phyloP scores from a whole-genome alignment of 1,284 basidiomycete genomes.

The Agroathelia rolfsii region DNA sequence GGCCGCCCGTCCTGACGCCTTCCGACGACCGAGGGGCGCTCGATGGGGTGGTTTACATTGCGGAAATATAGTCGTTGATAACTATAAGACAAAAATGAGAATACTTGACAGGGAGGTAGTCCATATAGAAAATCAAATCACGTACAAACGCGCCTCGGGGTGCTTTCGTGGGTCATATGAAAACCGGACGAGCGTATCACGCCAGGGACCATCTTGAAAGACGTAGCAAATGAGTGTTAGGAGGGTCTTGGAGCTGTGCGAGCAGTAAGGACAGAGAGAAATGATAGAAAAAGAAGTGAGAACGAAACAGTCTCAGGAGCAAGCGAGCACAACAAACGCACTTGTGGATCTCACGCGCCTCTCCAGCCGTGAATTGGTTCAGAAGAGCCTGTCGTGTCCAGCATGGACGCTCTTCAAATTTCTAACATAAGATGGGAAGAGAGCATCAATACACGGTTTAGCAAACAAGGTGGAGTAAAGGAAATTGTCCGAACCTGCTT shows the following conservation, averaged over 20 bases:
- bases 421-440: slow-evolving; percentile 25
- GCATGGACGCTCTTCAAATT: slow-evolving; percentile 67
- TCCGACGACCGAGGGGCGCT: slow-evolving; percentile 57
- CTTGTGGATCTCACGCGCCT: slow-evolving; percentile 67
- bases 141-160: slow-evolving; percentile 63
- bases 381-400: slow-evolving; percentile 84
- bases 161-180: slow-evolving; percentile 84
- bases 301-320: too few relatives aligned
- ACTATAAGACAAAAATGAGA: slow-evolving; percentile 26
- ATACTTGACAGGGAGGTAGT: slow-evolving; percentile 6
- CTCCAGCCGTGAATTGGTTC: slow-evolving; percentile 68
- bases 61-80: slow-evolving; percentile 81
- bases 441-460: slow-evolving; percentile 1
- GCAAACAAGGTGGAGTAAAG: slow-evolving; percentile 1
- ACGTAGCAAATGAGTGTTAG: slow-evolving; percentile 73
- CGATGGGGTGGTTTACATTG: slow-evolving; percentile 71
- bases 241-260: slow-evolving; percentile 56
- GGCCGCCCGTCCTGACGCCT: slow-evolving; percentile 50
- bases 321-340: slow-evolving; percentile 29
- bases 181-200: slow-evolving; percentile 80
- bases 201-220: slow-evolving; percentile 90
- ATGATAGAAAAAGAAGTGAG: not conserved
- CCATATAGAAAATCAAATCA: slow-evolving; percentile 7
- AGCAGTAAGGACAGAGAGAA: slow-evolving; percentile 1
- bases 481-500: slow-evolving; percentile 34